Conservation (phyloP, 1,284 basidiomycete species). For the Sporisorium iseilematis-ciliati region DNA sequence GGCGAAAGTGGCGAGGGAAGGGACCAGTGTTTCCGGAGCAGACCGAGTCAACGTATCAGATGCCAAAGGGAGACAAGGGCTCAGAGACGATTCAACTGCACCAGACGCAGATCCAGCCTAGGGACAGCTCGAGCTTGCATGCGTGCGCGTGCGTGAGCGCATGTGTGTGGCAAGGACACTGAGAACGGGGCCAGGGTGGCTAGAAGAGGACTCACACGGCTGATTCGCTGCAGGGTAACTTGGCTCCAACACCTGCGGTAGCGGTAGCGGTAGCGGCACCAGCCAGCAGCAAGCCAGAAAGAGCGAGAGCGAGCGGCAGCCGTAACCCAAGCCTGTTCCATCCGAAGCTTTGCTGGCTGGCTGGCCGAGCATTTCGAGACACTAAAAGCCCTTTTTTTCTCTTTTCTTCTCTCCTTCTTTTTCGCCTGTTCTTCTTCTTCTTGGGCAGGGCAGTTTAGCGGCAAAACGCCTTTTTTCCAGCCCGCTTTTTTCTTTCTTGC, state of each 20-base stretch:
- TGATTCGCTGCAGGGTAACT: neutral
- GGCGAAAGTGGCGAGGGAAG: no score
- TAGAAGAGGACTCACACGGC: no score
- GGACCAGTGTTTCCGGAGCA: no score
- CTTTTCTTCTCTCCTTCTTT: neutral
- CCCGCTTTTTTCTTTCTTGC: constrained; percentile 8
- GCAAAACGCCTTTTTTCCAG: constrained; percentile 12
- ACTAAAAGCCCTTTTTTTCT: neutral
- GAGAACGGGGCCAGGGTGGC: no score
- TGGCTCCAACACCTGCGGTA: neutral
- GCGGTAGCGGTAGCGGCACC: neutral
- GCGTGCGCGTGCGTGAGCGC: no score
- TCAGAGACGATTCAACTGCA: no score
- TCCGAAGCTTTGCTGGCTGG: neutral
- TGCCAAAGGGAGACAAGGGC: no score
- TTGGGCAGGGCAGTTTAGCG: constrained; percentile 9
- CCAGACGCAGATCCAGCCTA: no score
- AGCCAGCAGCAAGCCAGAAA: neutral
- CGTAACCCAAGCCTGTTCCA: neutral
- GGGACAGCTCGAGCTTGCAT: no score
- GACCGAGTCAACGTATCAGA: no score
- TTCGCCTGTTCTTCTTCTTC: constrained; percentile 5
- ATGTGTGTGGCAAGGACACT: no score
- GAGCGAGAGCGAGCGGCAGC: neutral
- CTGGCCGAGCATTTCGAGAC: constrained; percentile 6